phyloP scores from a whole-genome alignment of 345 rosid species.

The Salix suchowensis region DNA sequence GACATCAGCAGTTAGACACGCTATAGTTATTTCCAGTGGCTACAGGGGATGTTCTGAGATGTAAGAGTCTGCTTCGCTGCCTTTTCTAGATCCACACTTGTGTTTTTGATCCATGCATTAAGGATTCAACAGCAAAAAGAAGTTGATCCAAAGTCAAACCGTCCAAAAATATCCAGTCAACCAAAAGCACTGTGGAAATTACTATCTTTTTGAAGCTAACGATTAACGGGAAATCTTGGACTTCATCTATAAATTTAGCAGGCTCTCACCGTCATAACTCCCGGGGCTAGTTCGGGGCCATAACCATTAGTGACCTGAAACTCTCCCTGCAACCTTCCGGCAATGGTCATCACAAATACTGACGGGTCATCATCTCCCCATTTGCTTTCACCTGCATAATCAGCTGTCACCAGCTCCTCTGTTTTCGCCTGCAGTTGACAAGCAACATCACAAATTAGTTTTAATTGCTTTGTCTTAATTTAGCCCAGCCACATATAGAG shows the following conservation, averaged over 20 bases:
- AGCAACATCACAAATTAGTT: too few relatives aligned
- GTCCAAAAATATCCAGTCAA: background rate
- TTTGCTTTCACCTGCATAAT: slow-evolving; percentile 24
- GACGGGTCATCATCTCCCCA: slow-evolving; percentile 56
- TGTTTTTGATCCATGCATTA: background rate
- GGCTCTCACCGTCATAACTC: slow-evolving; percentile 41
- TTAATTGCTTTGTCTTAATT: background rate
- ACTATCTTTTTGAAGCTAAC: background rate
- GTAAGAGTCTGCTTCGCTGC: background rate
- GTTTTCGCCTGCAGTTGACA: slow-evolving; percentile 36
- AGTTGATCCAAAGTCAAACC: background rate
- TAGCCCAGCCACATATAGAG: background rate
- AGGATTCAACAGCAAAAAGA: background rate
- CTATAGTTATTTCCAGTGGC: background rate
- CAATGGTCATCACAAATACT: slow-evolving; percentile 32
- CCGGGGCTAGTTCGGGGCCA: slow-evolving; percentile 41
- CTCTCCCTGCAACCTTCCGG: slow-evolving; percentile 41
- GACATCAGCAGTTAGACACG: background rate
- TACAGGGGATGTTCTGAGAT: background rate
- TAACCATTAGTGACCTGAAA: slow-evolving; percentile 62
- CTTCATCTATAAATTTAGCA: background rate
- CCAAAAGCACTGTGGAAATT: background rate
- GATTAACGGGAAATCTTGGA: background rate
- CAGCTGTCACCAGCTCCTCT: slow-evolving; percentile 50
- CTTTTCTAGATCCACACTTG: background rate